A percentile compares a stretch with the other conserved stretches of the same genome.
Conservation (phyloP, 352 stramenopile species). For the Blastocystis sp. region DNA sequence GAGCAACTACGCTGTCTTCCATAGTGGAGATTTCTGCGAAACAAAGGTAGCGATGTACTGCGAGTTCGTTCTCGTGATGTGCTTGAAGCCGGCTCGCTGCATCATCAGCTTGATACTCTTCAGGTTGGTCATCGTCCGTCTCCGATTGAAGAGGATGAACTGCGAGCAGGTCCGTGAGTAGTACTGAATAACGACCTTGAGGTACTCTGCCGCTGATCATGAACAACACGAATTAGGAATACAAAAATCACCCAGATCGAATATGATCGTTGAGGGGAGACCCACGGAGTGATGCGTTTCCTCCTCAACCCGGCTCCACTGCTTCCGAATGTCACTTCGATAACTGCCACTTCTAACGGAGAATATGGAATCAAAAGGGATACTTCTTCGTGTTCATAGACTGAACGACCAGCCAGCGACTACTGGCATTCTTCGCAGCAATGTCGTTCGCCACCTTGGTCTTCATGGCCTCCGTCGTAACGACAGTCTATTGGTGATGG, state of each 20-base stretch:
- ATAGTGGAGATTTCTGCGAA: constrained; percentile 25
- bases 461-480: constrained; percentile 1
- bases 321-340: neutral
- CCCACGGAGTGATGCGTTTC: neutral
- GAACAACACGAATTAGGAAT: neutral
- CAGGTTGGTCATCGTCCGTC: constrained; percentile 26
- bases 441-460: neutral
- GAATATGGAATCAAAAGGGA: neutral
- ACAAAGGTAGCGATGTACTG: constrained; percentile 47
- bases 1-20: neutral
- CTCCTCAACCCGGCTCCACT: neutral
- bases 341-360: neutral
- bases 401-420: constrained; percentile 6
- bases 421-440: neutral
- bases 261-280: constrained; percentile 34
- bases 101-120: constrained; percentile 70
- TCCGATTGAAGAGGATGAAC: constrained; percentile 41
- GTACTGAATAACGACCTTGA: constrained; percentile 25
- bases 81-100: constrained; percentile 41
- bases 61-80: neutral
- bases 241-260: constrained; percentile 58
- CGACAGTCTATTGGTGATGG: constrained; percentile 19
- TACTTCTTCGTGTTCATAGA: neutral
- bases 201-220: constrained; percentile 20
- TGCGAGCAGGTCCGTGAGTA: constrained; percentile 17